Evolutionary conservation across 805 yeast species (phyloP).

Genomic region (Priceomyces castillae): DNA sequence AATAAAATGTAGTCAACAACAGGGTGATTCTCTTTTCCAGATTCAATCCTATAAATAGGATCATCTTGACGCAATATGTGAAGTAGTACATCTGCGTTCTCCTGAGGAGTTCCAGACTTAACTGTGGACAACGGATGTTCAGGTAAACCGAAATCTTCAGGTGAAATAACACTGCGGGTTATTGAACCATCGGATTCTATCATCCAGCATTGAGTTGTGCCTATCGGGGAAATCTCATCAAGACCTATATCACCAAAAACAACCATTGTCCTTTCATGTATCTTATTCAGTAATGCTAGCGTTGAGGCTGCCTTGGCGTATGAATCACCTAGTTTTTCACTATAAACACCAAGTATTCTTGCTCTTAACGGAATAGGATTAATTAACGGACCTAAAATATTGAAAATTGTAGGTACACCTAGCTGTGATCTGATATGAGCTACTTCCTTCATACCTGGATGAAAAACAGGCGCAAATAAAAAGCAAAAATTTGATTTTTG

Average conservation of each 20-base stretch:
- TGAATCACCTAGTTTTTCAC: constrained; percentile 72
- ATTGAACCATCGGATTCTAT: constrained; percentile 45
- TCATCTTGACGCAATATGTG: constrained; percentile 45
- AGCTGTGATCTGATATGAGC: constrained; percentile 72
- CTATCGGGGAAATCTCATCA: constrained; percentile 92
- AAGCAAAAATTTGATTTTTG: constrained; percentile 56
- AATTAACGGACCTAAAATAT: constrained; percentile 87
- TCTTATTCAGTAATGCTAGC: constrained; percentile 50
- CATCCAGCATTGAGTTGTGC: constrained; percentile 78
- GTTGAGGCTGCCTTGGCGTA: constrained; percentile 78
- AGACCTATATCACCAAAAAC: constrained; percentile 92
- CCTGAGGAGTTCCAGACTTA: constrained; percentile 79
- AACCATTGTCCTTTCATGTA: constrained; percentile 63
- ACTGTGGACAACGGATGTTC: constrained; percentile 70
- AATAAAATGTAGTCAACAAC: constrained; percentile 85
- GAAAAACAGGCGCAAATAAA: constrained; percentile 91
- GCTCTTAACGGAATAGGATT: constrained; percentile 85
- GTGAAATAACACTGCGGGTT: constrained; percentile 49
- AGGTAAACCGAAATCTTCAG: constrained; percentile 77
- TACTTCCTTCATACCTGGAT: constrained; percentile 83
- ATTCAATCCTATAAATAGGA: constrained; percentile 43
- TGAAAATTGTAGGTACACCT: constrained; percentile 92
- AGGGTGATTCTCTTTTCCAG: constrained; percentile 44
- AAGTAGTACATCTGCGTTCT: constrained; percentile 65
- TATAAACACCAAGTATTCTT: constrained; percentile 86